These are phyloP conservation scores for Hemisphaericaspora nanyangensis DNA, from an alignment of 805 yeast species.

Conservation along the genomic window DNA sequence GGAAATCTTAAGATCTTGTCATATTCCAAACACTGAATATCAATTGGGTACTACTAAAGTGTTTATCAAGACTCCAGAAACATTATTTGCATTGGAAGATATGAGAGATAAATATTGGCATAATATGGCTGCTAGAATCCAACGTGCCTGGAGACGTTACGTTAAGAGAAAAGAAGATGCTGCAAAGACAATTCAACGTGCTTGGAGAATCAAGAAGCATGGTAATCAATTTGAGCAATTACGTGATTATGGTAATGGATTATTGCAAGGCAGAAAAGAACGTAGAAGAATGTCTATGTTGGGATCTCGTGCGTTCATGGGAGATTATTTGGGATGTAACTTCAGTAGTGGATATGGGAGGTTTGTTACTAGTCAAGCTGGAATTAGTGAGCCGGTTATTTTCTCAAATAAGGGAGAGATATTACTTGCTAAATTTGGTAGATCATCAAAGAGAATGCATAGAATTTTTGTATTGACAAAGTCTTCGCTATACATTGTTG, in stretches of 20 bases:
- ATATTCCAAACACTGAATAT: slow-evolving; percentile 75
- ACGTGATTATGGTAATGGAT: slow-evolving; percentile 75
- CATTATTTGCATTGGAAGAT: slow-evolving; percentile 89
- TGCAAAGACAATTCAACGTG: slow-evolving; percentile 74
- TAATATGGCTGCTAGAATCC: slow-evolving; percentile 95
- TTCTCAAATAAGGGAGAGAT: slow-evolving; percentile 84
- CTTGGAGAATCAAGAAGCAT: slow-evolving; percentile 76
- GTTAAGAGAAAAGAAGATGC: slow-evolving; percentile 79
- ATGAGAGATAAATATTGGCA: slow-evolving; percentile 98
- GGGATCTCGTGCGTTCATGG: slow-evolving; percentile 86
- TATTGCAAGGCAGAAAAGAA: slow-evolving; percentile 74
- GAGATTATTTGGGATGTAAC: slow-evolving; percentile 90
- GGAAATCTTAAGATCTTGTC: slow-evolving; percentile 48
- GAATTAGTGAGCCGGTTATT: slow-evolving; percentile 63
- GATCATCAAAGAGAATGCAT: slow-evolving; percentile 78
- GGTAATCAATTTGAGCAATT: slow-evolving; percentile 81
- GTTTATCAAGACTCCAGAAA: slow-evolving; percentile 95
- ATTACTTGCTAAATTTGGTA: slow-evolving; percentile 81
- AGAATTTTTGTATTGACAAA: slow-evolving; percentile 70
- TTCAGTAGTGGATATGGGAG: slow-evolving; percentile 68
- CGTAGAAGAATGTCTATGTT: slow-evolving; percentile 84
- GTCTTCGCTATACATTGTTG: slow-evolving; percentile 60
- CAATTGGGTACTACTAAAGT: slow-evolving; percentile 92
- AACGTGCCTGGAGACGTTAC: slow-evolving; percentile 92
- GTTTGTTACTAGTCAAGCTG: slow-evolving; percentile 64